Base-by-base conservation (phyloP, 768 basidiomycete genomes). In the Mycena epipterygia region DNA sequence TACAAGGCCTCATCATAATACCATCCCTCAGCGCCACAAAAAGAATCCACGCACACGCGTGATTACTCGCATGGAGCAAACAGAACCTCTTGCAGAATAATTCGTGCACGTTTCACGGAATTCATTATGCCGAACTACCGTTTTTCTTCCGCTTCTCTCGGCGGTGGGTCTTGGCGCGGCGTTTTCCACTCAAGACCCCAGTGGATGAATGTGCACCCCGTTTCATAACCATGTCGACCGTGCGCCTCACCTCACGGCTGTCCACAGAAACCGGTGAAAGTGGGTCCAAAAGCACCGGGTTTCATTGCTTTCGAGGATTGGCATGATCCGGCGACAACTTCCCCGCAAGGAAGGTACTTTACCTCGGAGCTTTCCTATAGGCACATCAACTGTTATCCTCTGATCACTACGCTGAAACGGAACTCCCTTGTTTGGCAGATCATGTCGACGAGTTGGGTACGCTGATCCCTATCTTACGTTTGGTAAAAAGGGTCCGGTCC, bases 371-470 rank as follows among this genome's bases (percentile, higher is more conserved):
- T 49, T 27, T 2, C 23, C n/a, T 21, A 33, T 23, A 11, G 21
- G 32, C 8, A 5, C 7, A 33, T 35, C 21, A 35, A 16, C 27
- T 37, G 33, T 55, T 35, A 49, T 46, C 59, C 57, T 57, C 8
- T 55, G 30, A 56, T 30, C 23, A 23, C 16, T 23, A 35, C n/a
- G n/a, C 59, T 16, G 41, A 60, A 62, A 48, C 63, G 30, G 55
- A 7, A n/a, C 55, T 41, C 46, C 55, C 66, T 68, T 68, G 56
- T 59, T 65, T 72, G 71, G 71, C 71, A 72, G 71, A 72, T 68
- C 67, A 61, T 72, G 71, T 72, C 71, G 32, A 46, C 39, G 41
- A 58, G 49, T 32, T 49, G 21, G 64, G 58, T 46, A 59, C 49
- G 52, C 35, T 64, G 57, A 72, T 67, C 55, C 42, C 58, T 48